These are phyloP conservation scores for Aspergillus alliaceus DNA, from an alignment of 2,329 filamentous ascomycete species.

Conservation along the genomic window DNA sequence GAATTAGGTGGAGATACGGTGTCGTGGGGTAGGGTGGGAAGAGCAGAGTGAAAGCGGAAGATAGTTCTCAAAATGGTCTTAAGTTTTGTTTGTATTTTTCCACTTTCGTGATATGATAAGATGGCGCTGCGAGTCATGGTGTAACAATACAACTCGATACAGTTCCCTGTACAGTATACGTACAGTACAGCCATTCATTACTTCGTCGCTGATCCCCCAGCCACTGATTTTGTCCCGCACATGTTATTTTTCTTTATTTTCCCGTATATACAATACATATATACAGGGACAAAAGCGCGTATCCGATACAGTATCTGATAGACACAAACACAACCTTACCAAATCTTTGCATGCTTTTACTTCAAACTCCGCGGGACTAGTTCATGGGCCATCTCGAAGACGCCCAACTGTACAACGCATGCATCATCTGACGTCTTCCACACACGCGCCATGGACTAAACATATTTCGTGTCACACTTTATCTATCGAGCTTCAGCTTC, in stretches of 20 bases:
- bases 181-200: too few relatives aligned
- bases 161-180: too few relatives aligned
- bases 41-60: constrained; percentile 12
- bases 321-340: not conserved
- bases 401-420: too few relatives aligned
- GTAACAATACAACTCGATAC: not conserved
- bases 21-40: not conserved
- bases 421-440: not conserved
- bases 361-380: not conserved
- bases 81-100: constrained; percentile 35
- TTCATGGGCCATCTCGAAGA: not conserved
- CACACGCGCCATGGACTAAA: not conserved
- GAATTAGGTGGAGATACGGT: not conserved
- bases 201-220: too few relatives aligned
- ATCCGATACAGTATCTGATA: not conserved
- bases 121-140: not conserved
- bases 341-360: too few relatives aligned
- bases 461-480: not conserved
- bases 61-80: not conserved
- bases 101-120: constrained; percentile 22
- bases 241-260: too few relatives aligned
- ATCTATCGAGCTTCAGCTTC: not conserved
- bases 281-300: too few relatives aligned
- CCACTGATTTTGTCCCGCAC: too few relatives aligned
- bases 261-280: not conserved